Conservation (phyloP, 495 filamentous ascomycete genomes). For the Aspergillus conjunctus region DNA sequence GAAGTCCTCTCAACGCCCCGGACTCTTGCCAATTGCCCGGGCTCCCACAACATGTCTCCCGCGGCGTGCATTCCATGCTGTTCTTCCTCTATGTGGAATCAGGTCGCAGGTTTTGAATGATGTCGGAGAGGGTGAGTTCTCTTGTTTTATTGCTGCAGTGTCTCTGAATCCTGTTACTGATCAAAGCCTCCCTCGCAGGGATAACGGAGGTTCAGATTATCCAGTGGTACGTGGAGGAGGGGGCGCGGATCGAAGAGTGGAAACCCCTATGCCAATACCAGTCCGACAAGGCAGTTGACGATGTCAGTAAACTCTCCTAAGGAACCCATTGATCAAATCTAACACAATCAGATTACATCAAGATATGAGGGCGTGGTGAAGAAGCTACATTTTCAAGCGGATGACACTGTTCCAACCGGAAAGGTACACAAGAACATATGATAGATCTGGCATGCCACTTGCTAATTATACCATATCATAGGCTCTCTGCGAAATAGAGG, state of each 20-base stretch:
- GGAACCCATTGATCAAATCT: conserved; percentile 12
- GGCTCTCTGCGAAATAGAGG: conserved; percentile 58
- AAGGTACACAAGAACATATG: conserved; percentile 45
- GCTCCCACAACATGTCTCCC: conserved; percentile 27
- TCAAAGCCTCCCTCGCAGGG: conserved; percentile 51
- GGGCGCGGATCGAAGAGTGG: conserved; percentile 95
- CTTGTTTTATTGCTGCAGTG: neutral
- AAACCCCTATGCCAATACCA: conserved; percentile 97
- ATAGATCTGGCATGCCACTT: conserved; percentile 4
- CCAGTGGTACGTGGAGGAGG: conserved; percentile 98
- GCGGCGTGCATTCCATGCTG: conserved; percentile 61
- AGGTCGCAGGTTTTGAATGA: conserved; percentile 92
- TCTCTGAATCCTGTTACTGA: conserved; percentile 16
- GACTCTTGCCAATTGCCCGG: conserved; percentile 33
- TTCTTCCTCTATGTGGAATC: conserved; percentile 59
- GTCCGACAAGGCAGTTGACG: conserved; percentile 97
- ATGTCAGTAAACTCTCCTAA: conserved; percentile 50
- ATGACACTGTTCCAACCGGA: conserved; percentile 94
- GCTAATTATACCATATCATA: conserved; percentile 21
- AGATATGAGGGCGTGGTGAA: conserved; percentile 94
- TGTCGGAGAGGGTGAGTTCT: conserved; percentile 83
- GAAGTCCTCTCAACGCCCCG: conserved; percentile 31
- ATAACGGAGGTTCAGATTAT: conserved; percentile 99
- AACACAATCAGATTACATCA: conserved; percentile 72
- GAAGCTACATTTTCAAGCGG: conserved; percentile 91